Conservation (phyloP, 116 monocot species). For the Zostera marina region DNA sequence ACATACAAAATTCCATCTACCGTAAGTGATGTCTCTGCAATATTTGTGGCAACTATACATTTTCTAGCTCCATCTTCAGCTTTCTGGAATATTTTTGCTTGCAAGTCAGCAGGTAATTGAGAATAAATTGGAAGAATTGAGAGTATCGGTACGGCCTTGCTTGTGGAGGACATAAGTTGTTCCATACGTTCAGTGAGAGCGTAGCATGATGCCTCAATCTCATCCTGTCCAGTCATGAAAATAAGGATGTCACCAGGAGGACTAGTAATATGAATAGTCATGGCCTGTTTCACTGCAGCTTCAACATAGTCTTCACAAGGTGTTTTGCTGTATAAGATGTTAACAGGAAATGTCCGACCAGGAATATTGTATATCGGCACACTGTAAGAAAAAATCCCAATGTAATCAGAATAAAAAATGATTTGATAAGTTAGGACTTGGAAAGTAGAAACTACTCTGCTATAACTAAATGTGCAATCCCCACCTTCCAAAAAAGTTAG, state of each 20-base stretch:
- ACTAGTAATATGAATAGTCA: slow-evolving; percentile 79
- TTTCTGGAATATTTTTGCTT: slow-evolving; percentile 87
- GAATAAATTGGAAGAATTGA: slow-evolving; percentile 83
- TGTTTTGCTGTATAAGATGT: slow-evolving; percentile 68
- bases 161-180: slow-evolving; percentile 50
- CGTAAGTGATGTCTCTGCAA: slow-evolving; percentile 91
- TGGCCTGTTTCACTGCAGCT: slow-evolving; percentile 85
- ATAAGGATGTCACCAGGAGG: slow-evolving; percentile 82
- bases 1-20: slow-evolving; percentile 89
- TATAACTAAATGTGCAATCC: background rate
- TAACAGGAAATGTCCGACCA: slow-evolving; percentile 83
- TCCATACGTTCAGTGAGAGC: slow-evolving; percentile 75
- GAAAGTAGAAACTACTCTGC: background rate
- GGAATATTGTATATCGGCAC: slow-evolving; percentile 81
- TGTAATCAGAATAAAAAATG: background rate
- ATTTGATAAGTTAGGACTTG: background rate
- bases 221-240: slow-evolving; percentile 94
- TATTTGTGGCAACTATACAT: slow-evolving; percentile 89
- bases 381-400: slow-evolving; percentile 14
- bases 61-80: slow-evolving; percentile 78
- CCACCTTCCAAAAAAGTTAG: slow-evolving; percentile 82
- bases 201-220: slow-evolving; percentile 88
- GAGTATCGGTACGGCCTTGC: slow-evolving; percentile 56
- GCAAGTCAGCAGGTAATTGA: slow-evolving; percentile 77
- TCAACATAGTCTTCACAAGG: slow-evolving; percentile 94